These are phyloP conservation scores for Trichomonas gallinae DNA, from an alignment of 208 protist species.

Conservation along the genomic window DNA sequence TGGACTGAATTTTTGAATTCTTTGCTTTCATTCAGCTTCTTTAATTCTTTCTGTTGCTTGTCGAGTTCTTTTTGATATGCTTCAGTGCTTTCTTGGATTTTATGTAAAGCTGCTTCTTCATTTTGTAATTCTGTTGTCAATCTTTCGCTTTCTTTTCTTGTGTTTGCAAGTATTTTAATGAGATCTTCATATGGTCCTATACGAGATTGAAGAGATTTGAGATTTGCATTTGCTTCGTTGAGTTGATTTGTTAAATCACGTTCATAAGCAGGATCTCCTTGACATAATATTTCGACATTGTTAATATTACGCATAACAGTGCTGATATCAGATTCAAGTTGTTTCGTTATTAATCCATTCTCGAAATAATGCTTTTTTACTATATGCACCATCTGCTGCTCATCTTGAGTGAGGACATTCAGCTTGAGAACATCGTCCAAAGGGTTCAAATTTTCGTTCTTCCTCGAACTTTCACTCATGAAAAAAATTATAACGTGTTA, in stretches of 20 bases:
- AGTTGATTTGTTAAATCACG: background rate
- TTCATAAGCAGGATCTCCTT: background rate
- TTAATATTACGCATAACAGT: background rate
- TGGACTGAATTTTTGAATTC: background rate
- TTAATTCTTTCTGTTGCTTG: background rate
- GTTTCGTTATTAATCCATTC: background rate
- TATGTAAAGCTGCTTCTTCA: background rate
- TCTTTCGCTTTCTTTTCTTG: background rate
- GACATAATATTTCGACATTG: background rate
- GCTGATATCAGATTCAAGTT: background rate
- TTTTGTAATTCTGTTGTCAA: background rate
- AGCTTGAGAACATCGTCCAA: background rate
- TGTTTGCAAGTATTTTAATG: background rate
- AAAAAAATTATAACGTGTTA: no score
- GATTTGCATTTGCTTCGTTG: background rate
- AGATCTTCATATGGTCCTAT: background rate
- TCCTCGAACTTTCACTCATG: background rate
- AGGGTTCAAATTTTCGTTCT: background rate
- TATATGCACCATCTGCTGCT: background rate
- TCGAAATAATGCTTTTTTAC: constrained; percentile 5
- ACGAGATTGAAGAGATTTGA: background rate
- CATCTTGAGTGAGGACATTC: background rate
- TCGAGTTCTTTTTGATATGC: background rate
- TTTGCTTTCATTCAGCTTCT: background rate
- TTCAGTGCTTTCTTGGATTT: background rate